Percentiles rank a stretch among this genome's conserved stretches.
phyloP scores from a whole-genome alignment of 805 yeast genomes.

The Yamadazyma kitorensis region DNA sequence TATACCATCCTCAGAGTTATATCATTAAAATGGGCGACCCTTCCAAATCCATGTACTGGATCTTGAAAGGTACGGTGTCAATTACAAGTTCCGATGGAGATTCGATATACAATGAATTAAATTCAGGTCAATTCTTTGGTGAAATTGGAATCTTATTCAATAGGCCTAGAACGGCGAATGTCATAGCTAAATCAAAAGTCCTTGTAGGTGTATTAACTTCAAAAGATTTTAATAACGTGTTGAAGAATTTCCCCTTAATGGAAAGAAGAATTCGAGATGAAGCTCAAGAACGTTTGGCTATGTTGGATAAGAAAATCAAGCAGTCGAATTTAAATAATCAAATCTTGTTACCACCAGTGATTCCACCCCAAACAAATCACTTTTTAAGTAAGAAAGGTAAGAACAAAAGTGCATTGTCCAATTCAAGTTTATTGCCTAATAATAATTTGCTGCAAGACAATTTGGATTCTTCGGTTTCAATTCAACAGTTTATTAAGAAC shows the following conservation, averaged over 20 bases:
- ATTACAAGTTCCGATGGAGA: slow-evolving; percentile 79
- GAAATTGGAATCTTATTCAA: slow-evolving; percentile 76
- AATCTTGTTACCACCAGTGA: slow-evolving; percentile 22
- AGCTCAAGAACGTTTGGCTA: slow-evolving; percentile 72
- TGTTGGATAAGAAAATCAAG: slow-evolving; percentile 58
- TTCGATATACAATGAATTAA: slow-evolving; percentile 65
- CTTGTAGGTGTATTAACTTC: slow-evolving; percentile 66
- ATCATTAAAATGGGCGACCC: slow-evolving; percentile 71
- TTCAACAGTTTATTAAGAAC: slow-evolving; percentile 55
- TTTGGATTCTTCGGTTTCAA: slow-evolving; percentile 53
- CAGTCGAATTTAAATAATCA: slow-evolving; percentile 33
- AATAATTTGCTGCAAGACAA: slow-evolving; percentile 16
- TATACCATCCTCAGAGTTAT: slow-evolving; percentile 65
- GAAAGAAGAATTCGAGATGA: slow-evolving; percentile 73
- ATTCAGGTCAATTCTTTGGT: slow-evolving; percentile 71
- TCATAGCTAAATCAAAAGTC: slow-evolving; percentile 65
- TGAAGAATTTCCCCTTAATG: slow-evolving; percentile 60
- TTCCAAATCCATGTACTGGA: slow-evolving; percentile 78
- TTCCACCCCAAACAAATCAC: slow-evolving; percentile 11
- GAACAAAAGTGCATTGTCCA: not conserved
- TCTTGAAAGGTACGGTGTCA: slow-evolving; percentile 70
- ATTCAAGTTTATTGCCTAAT: not conserved
- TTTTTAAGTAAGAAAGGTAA: slow-evolving; percentile 6
- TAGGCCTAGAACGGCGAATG: slow-evolving; percentile 78
- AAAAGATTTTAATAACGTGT: slow-evolving; percentile 55